Conservation (phyloP, 2,329 filamentous ascomycete species). For the Xylaria hypoxylon region DNA sequence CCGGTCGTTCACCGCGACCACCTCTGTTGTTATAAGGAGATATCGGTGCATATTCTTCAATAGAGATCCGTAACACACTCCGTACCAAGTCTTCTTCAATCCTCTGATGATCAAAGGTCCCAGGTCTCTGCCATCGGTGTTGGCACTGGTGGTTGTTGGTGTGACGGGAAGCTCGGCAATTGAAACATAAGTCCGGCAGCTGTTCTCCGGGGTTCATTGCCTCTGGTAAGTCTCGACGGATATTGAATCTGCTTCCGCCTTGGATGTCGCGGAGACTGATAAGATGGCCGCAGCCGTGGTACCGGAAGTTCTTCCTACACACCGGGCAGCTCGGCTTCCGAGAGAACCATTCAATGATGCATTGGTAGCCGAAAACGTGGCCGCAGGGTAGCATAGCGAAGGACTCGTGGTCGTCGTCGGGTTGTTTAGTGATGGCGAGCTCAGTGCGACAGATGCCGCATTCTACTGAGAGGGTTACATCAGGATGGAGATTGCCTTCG, state of each 20-base stretch:
- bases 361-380: slow-evolving; percentile 28
- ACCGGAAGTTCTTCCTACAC: slow-evolving; percentile 5
- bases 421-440: slow-evolving; percentile 20
- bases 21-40: too few species aligned
- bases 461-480: slow-evolving; percentile 2
- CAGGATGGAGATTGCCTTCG: not conserved
- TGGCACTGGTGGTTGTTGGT: too few species aligned
- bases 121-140: too few species aligned
- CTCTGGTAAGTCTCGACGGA: not conserved
- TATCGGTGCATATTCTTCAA: too few species aligned
- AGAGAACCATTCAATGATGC: slow-evolving; percentile 6
- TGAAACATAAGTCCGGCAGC: not conserved
- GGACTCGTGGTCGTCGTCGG: slow-evolving; percentile 1
- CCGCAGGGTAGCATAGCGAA: slow-evolving; percentile 32
- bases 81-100: too few species aligned
- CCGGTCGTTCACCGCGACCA: too few species aligned
- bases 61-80: too few species aligned
- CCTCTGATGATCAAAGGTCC: too few species aligned
- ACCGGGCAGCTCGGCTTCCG: slow-evolving; percentile 7
- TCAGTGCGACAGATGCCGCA: slow-evolving; percentile 25
- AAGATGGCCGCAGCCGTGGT: slow-evolving; percentile 2
- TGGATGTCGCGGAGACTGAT: not conserved
- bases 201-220: not conserved
- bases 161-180: not conserved
- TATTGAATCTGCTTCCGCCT: slow-evolving; percentile 1